Conservation (phyloP, 2,329 filamentous ascomycete genomes). For the Ophiocordyceps camponoti-rufipedis region DNA sequence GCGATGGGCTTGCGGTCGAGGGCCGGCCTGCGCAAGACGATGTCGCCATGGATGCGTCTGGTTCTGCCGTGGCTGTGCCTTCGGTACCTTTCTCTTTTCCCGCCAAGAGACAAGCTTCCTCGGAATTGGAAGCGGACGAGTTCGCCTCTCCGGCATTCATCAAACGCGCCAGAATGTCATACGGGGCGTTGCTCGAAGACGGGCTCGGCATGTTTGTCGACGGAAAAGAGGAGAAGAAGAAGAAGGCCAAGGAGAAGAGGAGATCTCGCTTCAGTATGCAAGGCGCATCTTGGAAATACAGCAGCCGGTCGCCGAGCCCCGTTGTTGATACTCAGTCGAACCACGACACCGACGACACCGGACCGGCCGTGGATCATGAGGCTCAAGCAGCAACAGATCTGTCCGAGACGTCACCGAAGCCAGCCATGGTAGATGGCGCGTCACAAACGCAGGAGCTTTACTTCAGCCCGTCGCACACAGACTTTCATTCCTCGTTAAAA, state of each 20-base stretch:
- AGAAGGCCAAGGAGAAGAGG: slow-evolving; percentile 30
- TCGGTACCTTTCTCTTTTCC: slow-evolving; percentile 4
- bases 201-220: slow-evolving; percentile 54
- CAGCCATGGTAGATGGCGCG: slow-evolving; percentile 17
- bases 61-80: neutral
- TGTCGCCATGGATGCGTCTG: neutral
- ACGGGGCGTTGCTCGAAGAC: slow-evolving; percentile 46
- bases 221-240: slow-evolving; percentile 19
- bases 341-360: slow-evolving; percentile 4
- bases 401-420: slow-evolving; percentile 5
- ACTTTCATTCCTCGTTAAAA: slow-evolving; percentile 12
- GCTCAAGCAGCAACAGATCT: neutral
- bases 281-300: slow-evolving; percentile 56
- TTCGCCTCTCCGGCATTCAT: slow-evolving; percentile 69
- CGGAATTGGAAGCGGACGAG: slow-evolving; percentile 25
- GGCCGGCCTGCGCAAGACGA: neutral
- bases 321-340: slow-evolving; percentile 24
- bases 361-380: neutral
- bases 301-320: slow-evolving; percentile 53
- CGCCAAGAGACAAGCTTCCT: slow-evolving; percentile 15
- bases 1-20: neutral
- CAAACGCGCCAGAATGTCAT: slow-evolving; percentile 51
- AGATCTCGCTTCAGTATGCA: slow-evolving; percentile 49
- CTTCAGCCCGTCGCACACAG: slow-evolving; percentile 8
- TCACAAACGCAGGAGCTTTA: slow-evolving; percentile 15